phyloP scores from a whole-genome alignment of 306 rosid genomes.

The Abrus pulchellus region DNA sequence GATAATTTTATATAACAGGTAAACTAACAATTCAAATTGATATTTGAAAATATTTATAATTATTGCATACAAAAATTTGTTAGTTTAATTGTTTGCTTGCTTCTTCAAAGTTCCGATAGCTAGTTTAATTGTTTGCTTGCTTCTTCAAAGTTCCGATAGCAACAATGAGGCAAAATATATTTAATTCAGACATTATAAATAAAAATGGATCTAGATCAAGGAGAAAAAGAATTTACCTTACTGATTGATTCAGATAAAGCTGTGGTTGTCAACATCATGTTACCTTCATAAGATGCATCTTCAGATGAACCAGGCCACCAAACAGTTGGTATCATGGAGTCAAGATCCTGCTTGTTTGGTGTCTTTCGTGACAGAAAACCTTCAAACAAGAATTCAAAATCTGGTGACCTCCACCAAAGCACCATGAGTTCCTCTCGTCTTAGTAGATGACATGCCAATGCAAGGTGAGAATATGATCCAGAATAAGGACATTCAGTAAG shows the following conservation, averaged over 20 bases:
- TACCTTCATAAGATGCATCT: slow-evolving; percentile 75
- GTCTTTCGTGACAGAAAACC: slow-evolving; percentile 88
- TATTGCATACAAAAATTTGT: slow-evolving; percentile 9
- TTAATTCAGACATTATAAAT: slow-evolving; percentile 27
- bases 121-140: too few species aligned
- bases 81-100: slow-evolving; percentile 18
- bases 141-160: slow-evolving; percentile 35
- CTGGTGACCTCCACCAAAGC: slow-evolving; percentile 94
- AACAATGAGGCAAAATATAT: slow-evolving; percentile 3
- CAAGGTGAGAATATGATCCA: slow-evolving; percentile 93
- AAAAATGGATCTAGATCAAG: slow-evolving; percentile 41
- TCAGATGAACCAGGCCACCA: slow-evolving; percentile 98
- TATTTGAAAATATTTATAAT: background rate
- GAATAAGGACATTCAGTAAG: slow-evolving; percentile 85
- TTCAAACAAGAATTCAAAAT: slow-evolving; percentile 89
- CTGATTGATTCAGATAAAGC: slow-evolving; percentile 86
- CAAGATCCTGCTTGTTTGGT: slow-evolving; percentile 94
- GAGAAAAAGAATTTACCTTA: slow-evolving; percentile 63
- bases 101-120: slow-evolving; percentile 35
- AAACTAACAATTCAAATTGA: slow-evolving; percentile 5
- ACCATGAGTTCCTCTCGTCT: slow-evolving; percentile 88
- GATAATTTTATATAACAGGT: background rate
- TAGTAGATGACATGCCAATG: slow-evolving; percentile 79
- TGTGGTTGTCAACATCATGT: slow-evolving; percentile 85
- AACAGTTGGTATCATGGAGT: slow-evolving; percentile 89